phyloP scores from a whole-genome alignment of 1,284 basidiomycete species.

The Fomitopsis betulina region DNA sequence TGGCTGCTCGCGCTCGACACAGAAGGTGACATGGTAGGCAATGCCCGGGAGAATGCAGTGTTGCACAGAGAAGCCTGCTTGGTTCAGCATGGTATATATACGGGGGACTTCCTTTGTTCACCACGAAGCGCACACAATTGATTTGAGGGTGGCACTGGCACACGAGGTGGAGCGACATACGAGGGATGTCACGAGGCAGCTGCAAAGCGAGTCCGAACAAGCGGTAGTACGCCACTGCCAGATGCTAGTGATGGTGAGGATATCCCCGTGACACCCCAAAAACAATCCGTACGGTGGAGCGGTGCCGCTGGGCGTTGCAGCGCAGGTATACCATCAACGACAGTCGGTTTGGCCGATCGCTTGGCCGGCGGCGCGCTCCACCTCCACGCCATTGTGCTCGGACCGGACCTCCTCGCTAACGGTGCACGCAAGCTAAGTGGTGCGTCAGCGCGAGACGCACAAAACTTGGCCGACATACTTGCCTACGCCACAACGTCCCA shows the following conservation, averaged over 20 bases:
- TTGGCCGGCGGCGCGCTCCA: background rate
- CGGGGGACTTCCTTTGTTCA: background rate
- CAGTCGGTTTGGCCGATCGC: background rate
- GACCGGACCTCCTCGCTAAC: background rate
- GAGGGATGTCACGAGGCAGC: background rate
- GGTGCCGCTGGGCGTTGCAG: conserved; percentile 2
- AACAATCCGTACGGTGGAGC: background rate
- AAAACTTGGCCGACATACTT: background rate
- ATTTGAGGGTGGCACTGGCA: conserved; percentile 1
- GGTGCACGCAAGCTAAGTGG: background rate
- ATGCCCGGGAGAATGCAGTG: background rate
- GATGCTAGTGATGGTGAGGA: background rate
- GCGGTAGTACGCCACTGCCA: background rate
- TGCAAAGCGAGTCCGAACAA: background rate
- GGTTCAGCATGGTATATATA: conserved; percentile 4
- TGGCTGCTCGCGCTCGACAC: background rate
- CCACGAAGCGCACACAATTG: conserved; percentile 2
- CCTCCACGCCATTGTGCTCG: background rate
- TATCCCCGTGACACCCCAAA: conserved; percentile 3
- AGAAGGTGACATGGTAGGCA: conserved; percentile 5
- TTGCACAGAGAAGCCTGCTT: background rate
- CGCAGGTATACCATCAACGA: background rate
- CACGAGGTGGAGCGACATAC: background rate
- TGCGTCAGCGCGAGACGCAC: background rate
- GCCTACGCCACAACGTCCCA: background rate